Percentiles rank a stretch among this genome's conserved stretches.
These are phyloP conservation scores for Elongisporangium senticosum DNA, from an alignment of 352 stramenopile genomes.

Conservation along the genomic window DNA sequence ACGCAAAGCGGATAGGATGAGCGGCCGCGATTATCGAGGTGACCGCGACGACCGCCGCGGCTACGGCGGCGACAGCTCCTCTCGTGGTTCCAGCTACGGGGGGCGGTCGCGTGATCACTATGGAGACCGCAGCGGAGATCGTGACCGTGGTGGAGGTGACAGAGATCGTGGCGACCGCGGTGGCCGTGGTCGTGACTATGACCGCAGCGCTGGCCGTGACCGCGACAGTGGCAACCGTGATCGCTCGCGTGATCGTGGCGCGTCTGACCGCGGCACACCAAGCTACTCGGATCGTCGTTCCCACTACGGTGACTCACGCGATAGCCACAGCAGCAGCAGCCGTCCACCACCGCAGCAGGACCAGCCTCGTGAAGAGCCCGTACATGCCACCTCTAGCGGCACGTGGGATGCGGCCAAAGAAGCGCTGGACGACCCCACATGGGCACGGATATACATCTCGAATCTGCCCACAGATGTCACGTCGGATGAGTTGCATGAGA, in stretches of 20 bases:
- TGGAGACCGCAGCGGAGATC: slow-evolving; percentile 11
- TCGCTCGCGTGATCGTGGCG: slow-evolving; percentile 24
- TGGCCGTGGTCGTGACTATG: slow-evolving; percentile 10
- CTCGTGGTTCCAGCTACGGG: slow-evolving; percentile 17
- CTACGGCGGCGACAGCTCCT: slow-evolving; percentile 19
- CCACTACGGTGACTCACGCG: background rate
- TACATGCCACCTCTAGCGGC: slow-evolving; percentile 28
- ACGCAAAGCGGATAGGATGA: slow-evolving; percentile 9
- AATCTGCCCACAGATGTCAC: slow-evolving; percentile 74
- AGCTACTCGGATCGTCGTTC: slow-evolving; percentile 2
- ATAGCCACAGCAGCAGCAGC: slow-evolving; percentile 3
- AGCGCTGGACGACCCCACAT: slow-evolving; percentile 71
- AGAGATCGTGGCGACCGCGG: slow-evolving; percentile 24
- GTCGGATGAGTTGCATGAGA: slow-evolving; percentile 75
- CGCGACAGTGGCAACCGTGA: slow-evolving; percentile 15
- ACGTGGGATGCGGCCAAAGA: slow-evolving; percentile 74
- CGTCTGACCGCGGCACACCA: slow-evolving; percentile 4
- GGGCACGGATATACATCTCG: slow-evolving; percentile 85
- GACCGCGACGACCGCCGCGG: slow-evolving; percentile 17
- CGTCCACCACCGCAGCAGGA: slow-evolving; percentile 5
- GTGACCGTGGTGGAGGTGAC: slow-evolving; percentile 23
- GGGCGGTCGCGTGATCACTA: slow-evolving; percentile 3
- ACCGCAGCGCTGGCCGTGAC: slow-evolving; percentile 12
- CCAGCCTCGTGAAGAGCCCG: slow-evolving; percentile 11
- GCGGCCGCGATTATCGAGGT: slow-evolving; percentile 22